Conservation (phyloP, 2,329 filamentous ascomycete genomes). For the Lachnellula hyalina region DNA sequence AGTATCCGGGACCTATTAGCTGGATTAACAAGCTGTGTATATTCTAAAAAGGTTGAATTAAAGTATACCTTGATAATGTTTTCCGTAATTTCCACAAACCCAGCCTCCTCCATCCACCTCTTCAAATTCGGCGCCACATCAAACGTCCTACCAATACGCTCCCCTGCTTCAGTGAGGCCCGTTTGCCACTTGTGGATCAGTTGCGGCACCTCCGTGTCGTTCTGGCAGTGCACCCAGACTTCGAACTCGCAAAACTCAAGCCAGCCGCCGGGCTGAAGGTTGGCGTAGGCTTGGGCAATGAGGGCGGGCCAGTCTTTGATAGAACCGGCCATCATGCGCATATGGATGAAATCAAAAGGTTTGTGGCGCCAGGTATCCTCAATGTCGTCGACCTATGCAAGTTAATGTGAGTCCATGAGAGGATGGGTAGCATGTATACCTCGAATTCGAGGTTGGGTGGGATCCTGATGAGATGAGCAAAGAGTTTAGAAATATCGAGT, state of each 20-base stretch:
- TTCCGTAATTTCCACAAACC: slow-evolving; percentile 31
- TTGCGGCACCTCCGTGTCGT: slow-evolving; percentile 5
- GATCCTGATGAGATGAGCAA: slow-evolving; percentile 9
- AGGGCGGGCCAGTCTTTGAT: slow-evolving; percentile 30
- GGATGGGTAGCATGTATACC: slow-evolving; percentile 11
- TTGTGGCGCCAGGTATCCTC: slow-evolving; percentile 28
- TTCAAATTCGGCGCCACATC: slow-evolving; percentile 14
- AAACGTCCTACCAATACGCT: slow-evolving; percentile 31
- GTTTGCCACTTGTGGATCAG: slow-evolving; percentile 17
- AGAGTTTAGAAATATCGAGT: neutral
- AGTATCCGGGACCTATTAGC: slow-evolving; percentile 9
- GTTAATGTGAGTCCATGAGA: neutral
- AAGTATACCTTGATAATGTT: slow-evolving; percentile 10
- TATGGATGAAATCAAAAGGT: slow-evolving; percentile 34
- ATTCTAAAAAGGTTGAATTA: neutral
- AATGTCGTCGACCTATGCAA: slow-evolving; percentile 28
- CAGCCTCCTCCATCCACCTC: slow-evolving; percentile 31
- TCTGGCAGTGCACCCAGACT: slow-evolving; percentile 15
- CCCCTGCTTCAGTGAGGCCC: slow-evolving; percentile 25
- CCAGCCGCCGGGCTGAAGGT: slow-evolving; percentile 24
- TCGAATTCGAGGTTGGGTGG: slow-evolving; percentile 29
- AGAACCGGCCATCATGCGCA: slow-evolving; percentile 33
- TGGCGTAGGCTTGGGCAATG: slow-evolving; percentile 15
- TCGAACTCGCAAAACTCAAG: slow-evolving; percentile 25
- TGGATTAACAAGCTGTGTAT: neutral